A percentile compares a stretch with the other conserved stretches of the same genome.
phyloP scores from a whole-genome alignment of 2,329 filamentous ascomycete species.

The Pseudofabraea citricarpa region DNA sequence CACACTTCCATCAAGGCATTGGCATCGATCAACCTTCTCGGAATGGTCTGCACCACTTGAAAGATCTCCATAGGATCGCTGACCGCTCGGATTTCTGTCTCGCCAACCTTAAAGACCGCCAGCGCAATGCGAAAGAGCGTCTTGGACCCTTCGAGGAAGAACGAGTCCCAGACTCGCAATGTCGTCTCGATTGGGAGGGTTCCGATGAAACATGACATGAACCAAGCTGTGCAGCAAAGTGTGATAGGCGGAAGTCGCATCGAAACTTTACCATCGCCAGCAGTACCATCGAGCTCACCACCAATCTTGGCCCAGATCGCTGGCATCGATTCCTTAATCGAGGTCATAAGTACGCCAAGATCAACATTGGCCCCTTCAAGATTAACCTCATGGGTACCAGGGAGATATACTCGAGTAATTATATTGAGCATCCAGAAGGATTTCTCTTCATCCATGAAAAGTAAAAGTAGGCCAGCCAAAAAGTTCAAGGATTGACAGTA shows the following conservation, averaged over 20 bases:
- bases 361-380: slow-evolving; percentile 92
- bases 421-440: slow-evolving; percentile 91
- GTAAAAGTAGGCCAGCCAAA: slow-evolving; percentile 78
- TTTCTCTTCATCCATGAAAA: slow-evolving; percentile 89
- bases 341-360: slow-evolving; percentile 85
- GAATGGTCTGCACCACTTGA: slow-evolving; percentile 84
- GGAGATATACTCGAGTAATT: slow-evolving; percentile 82
- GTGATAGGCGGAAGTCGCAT: slow-evolving; percentile 78
- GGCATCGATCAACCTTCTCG: slow-evolving; percentile 74
- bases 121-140: slow-evolving; percentile 90
- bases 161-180: slow-evolving; percentile 88
- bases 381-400: slow-evolving; percentile 85
- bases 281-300: slow-evolving; percentile 57
- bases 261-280: slow-evolving; percentile 26
- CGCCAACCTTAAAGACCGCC: slow-evolving; percentile 85
- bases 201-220: slow-evolving; percentile 95
- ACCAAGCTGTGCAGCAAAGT: slow-evolving; percentile 91
- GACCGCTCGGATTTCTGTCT: slow-evolving; percentile 73
- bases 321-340: slow-evolving; percentile 77
- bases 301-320: slow-evolving; percentile 85
- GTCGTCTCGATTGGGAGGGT: slow-evolving; percentile 89
- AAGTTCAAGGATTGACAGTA: slow-evolving; percentile 98
- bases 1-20: slow-evolving; percentile 79
- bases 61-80: slow-evolving; percentile 93
- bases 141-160: slow-evolving; percentile 93